phyloP scores from a whole-genome alignment of 352 stramenopile species.

The Elongisporangium undulatum region DNA sequence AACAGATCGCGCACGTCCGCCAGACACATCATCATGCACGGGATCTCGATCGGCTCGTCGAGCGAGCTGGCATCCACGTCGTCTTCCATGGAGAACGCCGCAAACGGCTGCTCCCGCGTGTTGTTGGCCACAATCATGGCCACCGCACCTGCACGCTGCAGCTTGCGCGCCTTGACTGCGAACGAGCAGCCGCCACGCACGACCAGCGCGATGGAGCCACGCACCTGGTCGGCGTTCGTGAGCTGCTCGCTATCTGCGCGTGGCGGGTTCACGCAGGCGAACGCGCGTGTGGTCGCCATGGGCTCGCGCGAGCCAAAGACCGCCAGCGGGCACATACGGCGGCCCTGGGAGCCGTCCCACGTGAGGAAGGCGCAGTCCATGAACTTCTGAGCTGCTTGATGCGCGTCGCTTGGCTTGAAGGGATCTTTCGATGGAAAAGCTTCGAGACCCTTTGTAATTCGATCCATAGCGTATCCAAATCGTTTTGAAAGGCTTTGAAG shows the following conservation, averaged over 20 bases:
- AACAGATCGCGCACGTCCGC: slow-evolving; percentile 53
- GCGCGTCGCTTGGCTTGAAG: background rate
- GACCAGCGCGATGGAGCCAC: slow-evolving; percentile 50
- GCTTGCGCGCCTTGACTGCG: slow-evolving; percentile 45
- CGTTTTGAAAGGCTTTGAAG: background rate
- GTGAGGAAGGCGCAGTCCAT: slow-evolving; percentile 44
- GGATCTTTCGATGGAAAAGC: background rate
- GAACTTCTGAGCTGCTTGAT: background rate
- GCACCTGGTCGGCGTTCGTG: slow-evolving; percentile 38
- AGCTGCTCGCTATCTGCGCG: slow-evolving; percentile 49
- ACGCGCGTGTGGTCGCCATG: slow-evolving; percentile 12
- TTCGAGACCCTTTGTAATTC: background rate
- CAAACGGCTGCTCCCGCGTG: slow-evolving; percentile 46
- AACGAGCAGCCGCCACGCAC: slow-evolving; percentile 72
- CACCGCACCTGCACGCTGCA: slow-evolving; percentile 51
- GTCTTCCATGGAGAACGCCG: slow-evolving; percentile 53
- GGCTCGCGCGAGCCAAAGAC: slow-evolving; percentile 46
- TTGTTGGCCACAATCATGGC: slow-evolving; percentile 27
- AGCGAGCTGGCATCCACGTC: background rate
- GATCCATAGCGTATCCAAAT: background rate
- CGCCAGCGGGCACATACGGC: slow-evolving; percentile 44
- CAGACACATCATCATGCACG: slow-evolving; percentile 70
- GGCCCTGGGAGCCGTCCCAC: slow-evolving; percentile 40
- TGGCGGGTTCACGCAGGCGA: slow-evolving; percentile 57
- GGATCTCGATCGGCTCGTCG: slow-evolving; percentile 23